These are phyloP conservation scores for Clavispora phyllophila DNA, from an alignment of 805 yeast species.

Conservation along the genomic window DNA sequence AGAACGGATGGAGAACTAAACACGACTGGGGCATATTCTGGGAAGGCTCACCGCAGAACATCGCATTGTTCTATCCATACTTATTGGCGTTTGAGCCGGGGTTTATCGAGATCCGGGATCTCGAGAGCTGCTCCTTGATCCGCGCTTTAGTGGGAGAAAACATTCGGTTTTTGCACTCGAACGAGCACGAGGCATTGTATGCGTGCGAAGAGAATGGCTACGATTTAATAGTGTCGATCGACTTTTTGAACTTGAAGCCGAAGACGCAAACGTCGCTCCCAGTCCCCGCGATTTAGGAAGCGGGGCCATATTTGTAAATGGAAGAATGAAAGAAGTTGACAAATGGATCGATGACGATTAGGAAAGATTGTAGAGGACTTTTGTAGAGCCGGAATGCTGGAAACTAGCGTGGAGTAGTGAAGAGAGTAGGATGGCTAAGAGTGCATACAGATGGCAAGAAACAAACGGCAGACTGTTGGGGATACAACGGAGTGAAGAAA, in stretches of 20 bases:
- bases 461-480: too few species aligned
- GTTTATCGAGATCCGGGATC: conserved; percentile 88
- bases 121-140: conserved; percentile 78
- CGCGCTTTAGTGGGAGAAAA: conserved; percentile 91
- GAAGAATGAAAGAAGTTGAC: background rate
- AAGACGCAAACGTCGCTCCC: conserved; percentile 9
- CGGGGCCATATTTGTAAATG: background rate
- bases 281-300: background rate
- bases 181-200: conserved; percentile 88
- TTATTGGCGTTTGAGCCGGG: conserved; percentile 83
- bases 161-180: conserved; percentile 81
- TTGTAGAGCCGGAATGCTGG: too few species aligned
- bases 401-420: too few species aligned
- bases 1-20: conserved; percentile 94
- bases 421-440: too few species aligned
- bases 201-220: conserved; percentile 88
- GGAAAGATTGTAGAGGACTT: too few species aligned
- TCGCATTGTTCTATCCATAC: conserved; percentile 93
- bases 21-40: conserved; percentile 92
- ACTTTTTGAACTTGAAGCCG: conserved; percentile 69
- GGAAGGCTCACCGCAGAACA: conserved; percentile 93
- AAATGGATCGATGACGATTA: too few species aligned
- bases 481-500: too few species aligned
- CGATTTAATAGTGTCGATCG: conserved; percentile 88
- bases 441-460: too few species aligned